These are phyloP conservation scores for Puccinia coronata DNA, from an alignment of 1,284 basidiomycete genomes.

Conservation along the genomic window DNA sequence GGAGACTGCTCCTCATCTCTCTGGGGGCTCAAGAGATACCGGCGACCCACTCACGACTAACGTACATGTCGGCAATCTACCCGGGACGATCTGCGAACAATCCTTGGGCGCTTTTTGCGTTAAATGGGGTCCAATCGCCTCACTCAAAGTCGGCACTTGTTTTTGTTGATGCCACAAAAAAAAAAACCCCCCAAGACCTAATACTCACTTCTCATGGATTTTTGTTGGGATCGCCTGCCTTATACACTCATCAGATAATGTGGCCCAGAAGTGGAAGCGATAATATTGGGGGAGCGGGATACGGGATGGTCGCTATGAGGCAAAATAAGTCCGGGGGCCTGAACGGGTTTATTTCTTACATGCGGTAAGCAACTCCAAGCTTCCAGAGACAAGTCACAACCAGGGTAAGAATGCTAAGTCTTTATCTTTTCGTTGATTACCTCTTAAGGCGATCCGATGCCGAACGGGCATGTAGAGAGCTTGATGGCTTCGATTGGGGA, in stretches of 20 bases:
- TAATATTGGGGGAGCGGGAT: slow-evolving; percentile 60
- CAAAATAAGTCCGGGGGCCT: slow-evolving; percentile 71
- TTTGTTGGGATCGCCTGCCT: not conserved
- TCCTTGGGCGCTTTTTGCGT: slow-evolving; percentile 55
- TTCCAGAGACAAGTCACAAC: not conserved
- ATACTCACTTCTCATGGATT: slow-evolving; percentile 24
- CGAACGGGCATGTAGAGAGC: slow-evolving; percentile 77
- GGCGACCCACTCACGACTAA: slow-evolving; percentile 57
- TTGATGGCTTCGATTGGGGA: slow-evolving; percentile 89
- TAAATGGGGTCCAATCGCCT: slow-evolving; percentile 56
- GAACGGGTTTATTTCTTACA: slow-evolving; percentile 92
- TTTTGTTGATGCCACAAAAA: slow-evolving; percentile 56
- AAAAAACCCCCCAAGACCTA: slow-evolving; percentile 58
- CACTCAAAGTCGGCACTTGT: slow-evolving; percentile 53
- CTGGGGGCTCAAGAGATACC: slow-evolving; percentile 53
- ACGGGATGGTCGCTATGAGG: slow-evolving; percentile 71
- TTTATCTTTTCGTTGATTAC: not conserved
- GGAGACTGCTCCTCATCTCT: slow-evolving; percentile 48
- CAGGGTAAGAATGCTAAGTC: no score
- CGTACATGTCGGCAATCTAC: slow-evolving; percentile 56
- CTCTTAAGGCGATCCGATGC: slow-evolving; percentile 71
- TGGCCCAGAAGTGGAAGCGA: slow-evolving; percentile 53
- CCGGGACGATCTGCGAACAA: slow-evolving; percentile 54
- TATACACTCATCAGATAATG: slow-evolving; percentile 53
- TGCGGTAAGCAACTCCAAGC: slow-evolving; percentile 64